Evolutionary conservation across 2,329 filamentous ascomycete species (phyloP), one percentile per base, ranked within the genome.

Genomic region (Aphanoascus verrucosus): DNA sequence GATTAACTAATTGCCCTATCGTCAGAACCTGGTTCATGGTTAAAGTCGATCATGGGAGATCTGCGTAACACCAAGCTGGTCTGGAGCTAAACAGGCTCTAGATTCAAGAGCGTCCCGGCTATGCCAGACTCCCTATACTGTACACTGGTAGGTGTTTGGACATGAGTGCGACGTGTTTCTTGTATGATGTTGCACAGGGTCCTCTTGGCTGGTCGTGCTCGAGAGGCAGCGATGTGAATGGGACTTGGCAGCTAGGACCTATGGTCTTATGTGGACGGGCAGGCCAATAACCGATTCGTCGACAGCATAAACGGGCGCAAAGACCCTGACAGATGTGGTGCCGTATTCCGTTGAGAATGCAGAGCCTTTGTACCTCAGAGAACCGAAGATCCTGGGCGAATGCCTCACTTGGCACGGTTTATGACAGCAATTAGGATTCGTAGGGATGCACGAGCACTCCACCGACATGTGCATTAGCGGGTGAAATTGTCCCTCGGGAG

Each of bases 161-260:
- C 17, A 17, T 37, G 37, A 17, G 28, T 51, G 38, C 38, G 37
- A 35, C n/a, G 5, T 43, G 35, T 40, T 5, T 35, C 7, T 28
- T 40, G 42, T 19, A 38, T 31, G 32, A 8, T 17, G 50, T 52
- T 23, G 50, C 41, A 52, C 50, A 52, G 42, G 50, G 50, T 46
- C 50, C n/a, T 46, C 41, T 52, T 46, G 50, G 50, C 50, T 23
- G 42, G 50, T 42, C 17, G 31, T 15, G 19, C 32, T 46, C 19
- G 42, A 41, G 45, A 45, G 14, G 17, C 20, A n/a, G 17, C 12
- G 49, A 40, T 44, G 38, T 43, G 46, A 32, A 52, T 52, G 32
- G 34, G 15, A 32, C 50, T 52, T 52, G 50, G 50, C 50, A 46
- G 50, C n/a, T n/a, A n/a, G n/a, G n/a, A n/a, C n/a, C n/a, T n/a